Conservation (phyloP, 805 yeast species). For the Brettanomyces sp. region DNA sequence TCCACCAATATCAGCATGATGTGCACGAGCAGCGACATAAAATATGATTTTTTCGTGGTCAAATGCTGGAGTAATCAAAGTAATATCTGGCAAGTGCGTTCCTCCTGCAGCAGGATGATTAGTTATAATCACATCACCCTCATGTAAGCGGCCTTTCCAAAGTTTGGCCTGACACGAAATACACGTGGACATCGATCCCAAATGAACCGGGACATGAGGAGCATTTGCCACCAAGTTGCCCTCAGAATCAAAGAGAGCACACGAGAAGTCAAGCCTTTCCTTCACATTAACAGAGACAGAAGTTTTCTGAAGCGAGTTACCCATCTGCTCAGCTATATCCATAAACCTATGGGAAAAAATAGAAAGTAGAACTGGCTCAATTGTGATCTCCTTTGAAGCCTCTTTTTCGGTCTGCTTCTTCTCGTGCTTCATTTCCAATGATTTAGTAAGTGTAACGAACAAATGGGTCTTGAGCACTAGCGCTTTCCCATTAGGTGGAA, state of each 20-base stretch:
- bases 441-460: constrained; percentile 27
- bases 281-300: constrained; percentile 77
- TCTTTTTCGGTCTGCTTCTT: not conserved
- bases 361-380: constrained; percentile 67
- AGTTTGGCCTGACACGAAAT: constrained; percentile 53
- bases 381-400: constrained; percentile 16
- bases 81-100: constrained; percentile 82
- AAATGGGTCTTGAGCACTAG: constrained; percentile 53
- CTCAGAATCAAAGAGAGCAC: constrained; percentile 68
- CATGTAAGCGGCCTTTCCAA: constrained; percentile 56
- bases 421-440: not conserved
- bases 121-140: constrained; percentile 70
- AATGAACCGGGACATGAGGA: constrained; percentile 80
- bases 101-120: constrained; percentile 85
- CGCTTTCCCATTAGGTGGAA: constrained; percentile 55
- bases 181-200: constrained; percentile 81
- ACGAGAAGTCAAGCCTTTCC: constrained; percentile 74
- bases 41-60: constrained; percentile 54
- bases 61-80: constrained; percentile 87
- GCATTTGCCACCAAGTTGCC: constrained; percentile 86
- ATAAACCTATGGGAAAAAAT: constrained; percentile 78
- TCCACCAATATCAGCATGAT: constrained; percentile 95
- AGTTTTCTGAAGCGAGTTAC: constrained; percentile 68
- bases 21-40: constrained; percentile 91
- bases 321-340: constrained; percentile 92